Conservation (phyloP, 345 rosid species). For the Euphorbia tirucalli region DNA sequence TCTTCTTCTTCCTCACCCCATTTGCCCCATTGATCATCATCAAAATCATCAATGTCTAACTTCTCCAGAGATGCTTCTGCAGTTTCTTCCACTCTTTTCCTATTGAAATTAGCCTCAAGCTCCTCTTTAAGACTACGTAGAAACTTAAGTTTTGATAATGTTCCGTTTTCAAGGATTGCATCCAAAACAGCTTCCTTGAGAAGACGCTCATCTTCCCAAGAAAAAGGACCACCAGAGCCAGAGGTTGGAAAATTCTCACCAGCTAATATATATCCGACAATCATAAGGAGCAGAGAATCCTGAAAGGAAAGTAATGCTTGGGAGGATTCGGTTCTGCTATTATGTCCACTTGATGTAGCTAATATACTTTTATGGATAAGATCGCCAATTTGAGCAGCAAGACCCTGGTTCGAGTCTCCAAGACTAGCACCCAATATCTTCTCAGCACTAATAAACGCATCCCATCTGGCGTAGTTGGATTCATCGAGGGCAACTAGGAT, state of each 20-base stretch:
- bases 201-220: slow-evolving; percentile 98
- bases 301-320: slow-evolving; percentile 62
- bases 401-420: slow-evolving; percentile 90
- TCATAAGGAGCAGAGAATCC: slow-evolving; percentile 73
- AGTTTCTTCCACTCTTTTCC: slow-evolving; percentile 38
- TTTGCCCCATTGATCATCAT: slow-evolving; percentile 94
- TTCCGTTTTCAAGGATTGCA: slow-evolving; percentile 70
- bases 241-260: slow-evolving; percentile 96
- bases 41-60: slow-evolving; percentile 71
- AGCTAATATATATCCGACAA: slow-evolving; percentile 79
- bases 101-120: slow-evolving; percentile 59
- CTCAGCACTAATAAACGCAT: slow-evolving; percentile 84
- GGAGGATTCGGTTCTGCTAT: slow-evolving; percentile 38
- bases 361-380: slow-evolving; percentile 70
- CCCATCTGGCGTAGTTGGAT: slow-evolving; percentile 67
- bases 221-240: slow-evolving; percentile 84
- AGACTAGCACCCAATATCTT: slow-evolving; percentile 79
- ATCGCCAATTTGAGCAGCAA: slow-evolving; percentile 89
- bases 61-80: slow-evolving; percentile 46
- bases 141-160: slow-evolving; percentile 65
- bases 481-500: slow-evolving; percentile 62
- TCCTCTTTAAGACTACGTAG: slow-evolving; percentile 64
- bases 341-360: slow-evolving; percentile 45
- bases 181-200: slow-evolving; percentile 85
- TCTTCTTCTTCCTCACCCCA: slow-evolving; percentile 88